Base-by-base conservation (phyloP, 176 grass and related monocot genomes). In the Olyra latifolia region DNA sequence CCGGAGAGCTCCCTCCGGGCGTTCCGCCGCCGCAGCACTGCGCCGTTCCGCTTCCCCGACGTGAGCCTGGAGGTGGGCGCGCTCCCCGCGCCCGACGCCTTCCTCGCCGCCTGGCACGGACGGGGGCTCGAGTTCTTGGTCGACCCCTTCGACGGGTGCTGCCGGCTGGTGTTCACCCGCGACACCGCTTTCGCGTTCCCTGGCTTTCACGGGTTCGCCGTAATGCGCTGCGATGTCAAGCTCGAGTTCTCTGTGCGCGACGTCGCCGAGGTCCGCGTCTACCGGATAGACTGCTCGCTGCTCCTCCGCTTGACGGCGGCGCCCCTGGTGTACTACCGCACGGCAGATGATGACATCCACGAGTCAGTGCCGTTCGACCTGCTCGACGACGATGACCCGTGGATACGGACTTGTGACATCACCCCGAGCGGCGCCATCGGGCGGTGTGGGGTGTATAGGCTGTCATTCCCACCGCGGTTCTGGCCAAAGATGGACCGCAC, bases 281-380 rank as follows among this genome's bases (percentile, higher is more conserved):
- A 81, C 76, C 62, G 24, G 16, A 66, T 66, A 40, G 56, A 74
- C 60, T 87, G 71, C 77, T 80, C 77, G 13, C 77, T 98, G 69
- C 85, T 92, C 10, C 47, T 98, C 29, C 89, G 83, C 24, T 54
- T 92, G 7, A 11, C 17, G 35, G 75, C 88, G 1, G 28, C 81
- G 7, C 92, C 92, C 9, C 44, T 35, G 23, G 42, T 91, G 4
- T 87, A 74, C 56, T 94, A 98, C 75, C 88, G 90, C 44, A 98
- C 90, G n/a, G 92, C 92, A 0, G 92, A 94, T 25, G 95, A 94
- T 75, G 95, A 92, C 82, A 94, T 94, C 72, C 56, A 89, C 47
- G 83, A 53, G 14, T 69, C 95, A 1, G 82, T 92, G 68, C 88
- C 95, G 1, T 81, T 83, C 56, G 85, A 90, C 76, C 71, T 98